A percentile compares a stretch with the other conserved stretches of the same genome.
Evolutionary conservation across 495 filamentous ascomycete species (phyloP).

Genomic region (Lophiotrema nucula): DNA sequence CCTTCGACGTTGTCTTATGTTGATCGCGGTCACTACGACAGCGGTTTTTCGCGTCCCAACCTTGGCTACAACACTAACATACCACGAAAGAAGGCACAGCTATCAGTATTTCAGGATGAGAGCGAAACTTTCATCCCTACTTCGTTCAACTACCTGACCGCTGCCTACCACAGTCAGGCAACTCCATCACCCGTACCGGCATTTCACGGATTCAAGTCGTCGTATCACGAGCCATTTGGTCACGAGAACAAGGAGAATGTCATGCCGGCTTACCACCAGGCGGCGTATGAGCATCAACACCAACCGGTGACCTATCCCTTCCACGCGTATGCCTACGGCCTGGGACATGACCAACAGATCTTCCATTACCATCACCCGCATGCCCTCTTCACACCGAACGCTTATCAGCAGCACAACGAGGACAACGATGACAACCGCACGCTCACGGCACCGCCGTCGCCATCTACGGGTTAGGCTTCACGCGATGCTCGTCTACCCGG

Average conservation of each 20-base stretch:
- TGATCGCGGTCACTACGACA: conserved; percentile 13
- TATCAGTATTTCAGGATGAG: conserved; percentile 37
- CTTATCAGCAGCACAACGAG: conserved; percentile 23
- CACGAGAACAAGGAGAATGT: conserved; percentile 32
- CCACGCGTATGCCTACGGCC: conserved; percentile 21
- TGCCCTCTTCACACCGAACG: conserved; percentile 13
- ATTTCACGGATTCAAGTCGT: conserved; percentile 22
- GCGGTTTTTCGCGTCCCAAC: conserved; percentile 14
- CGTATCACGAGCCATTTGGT: conserved; percentile 12
- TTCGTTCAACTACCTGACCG: conserved; percentile 32
- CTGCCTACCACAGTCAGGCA: conserved; percentile 31
- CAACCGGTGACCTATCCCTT: conserved; percentile 7
- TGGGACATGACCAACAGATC: conserved; percentile 18
- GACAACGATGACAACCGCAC: conserved; percentile 33
- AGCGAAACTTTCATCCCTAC: conserved; percentile 38
- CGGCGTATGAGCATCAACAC: conserved; percentile 11
- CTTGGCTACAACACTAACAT: conserved; percentile 12
- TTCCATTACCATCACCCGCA: conserved; percentile 12
- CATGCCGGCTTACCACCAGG: conserved; percentile 9
- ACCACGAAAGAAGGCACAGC: conserved; percentile 26
- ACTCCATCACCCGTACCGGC: conserved; percentile 18
- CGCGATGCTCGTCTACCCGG: conserved; percentile 19
- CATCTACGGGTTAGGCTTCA: conserved; percentile 26
- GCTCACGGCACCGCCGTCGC: conserved; percentile 34
- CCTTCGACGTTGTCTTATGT: conserved; percentile 7